Conservation (phyloP, 1,284 basidiomycete species). For the Fomitopsis betulina region DNA sequence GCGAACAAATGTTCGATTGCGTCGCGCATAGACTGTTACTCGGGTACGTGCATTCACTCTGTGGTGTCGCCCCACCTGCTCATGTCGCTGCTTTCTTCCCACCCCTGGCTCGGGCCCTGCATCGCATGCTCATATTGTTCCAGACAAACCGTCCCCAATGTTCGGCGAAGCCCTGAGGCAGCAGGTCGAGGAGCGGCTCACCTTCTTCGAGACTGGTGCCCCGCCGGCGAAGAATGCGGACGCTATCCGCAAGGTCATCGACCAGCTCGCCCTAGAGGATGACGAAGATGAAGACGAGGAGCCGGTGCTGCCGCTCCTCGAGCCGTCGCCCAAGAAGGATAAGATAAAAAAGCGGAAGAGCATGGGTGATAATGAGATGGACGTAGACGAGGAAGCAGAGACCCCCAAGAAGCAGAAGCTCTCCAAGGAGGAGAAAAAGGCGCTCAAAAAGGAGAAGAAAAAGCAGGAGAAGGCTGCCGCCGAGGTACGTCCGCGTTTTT, state of each 20-base stretch:
- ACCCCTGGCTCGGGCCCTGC: neutral
- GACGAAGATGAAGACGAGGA: conserved; percentile 60
- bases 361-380: conserved; percentile 40
- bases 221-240: conserved; percentile 86
- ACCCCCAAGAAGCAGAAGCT: conserved; percentile 70
- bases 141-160: conserved; percentile 85
- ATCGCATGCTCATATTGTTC: neutral
- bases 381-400: conserved; percentile 49
- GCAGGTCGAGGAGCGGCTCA: conserved; percentile 95
- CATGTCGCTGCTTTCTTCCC: neutral
- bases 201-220: conserved; percentile 90
- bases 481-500: conserved; percentile 25
- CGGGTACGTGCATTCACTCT: conserved; percentile 46
- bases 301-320: conserved; percentile 50
- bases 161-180: conserved; percentile 92
- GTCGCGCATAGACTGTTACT: conserved; percentile 95
- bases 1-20: conserved; percentile 99
- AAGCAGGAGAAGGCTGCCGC: conserved; percentile 43
- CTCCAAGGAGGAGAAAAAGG: conserved; percentile 82
- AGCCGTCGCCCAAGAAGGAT: conserved; percentile 48
- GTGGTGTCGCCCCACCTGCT: neutral
- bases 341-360: conserved; percentile 58
- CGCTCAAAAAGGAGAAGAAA: conserved; percentile 74
- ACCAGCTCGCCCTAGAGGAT: conserved; percentile 69
- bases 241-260: conserved; percentile 85